Evolutionary conservation across 257 asterid species (phyloP).

Genomic region (Solanum lignicaule): DNA sequence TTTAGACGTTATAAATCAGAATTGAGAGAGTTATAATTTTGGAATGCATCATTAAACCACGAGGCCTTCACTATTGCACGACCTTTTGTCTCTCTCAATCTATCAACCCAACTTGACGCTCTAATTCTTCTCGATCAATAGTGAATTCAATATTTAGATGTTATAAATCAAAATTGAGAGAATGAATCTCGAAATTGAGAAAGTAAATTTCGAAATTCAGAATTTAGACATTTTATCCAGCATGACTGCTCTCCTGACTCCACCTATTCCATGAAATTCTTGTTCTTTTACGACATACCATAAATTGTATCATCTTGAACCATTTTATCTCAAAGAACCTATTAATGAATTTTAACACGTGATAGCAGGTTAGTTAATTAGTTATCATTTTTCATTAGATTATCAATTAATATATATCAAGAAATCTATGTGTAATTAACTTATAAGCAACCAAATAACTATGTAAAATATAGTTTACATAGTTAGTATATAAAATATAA

Average conservation of each 20-base stretch:
- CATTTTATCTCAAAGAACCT: neutral
- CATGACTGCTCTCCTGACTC: neutral
- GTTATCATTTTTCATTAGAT: neutral
- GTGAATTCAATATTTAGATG: neutral
- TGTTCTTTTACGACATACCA: neutral
- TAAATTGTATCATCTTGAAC: neutral
- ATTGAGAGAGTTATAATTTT: neutral
- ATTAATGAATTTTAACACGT: neutral
- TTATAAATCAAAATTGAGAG: too few relatives aligned
- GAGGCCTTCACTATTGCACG: neutral
- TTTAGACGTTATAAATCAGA: neutral
- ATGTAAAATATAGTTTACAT: neutral
- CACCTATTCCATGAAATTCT: neutral
- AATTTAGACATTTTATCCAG: neutral
- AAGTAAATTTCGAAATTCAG: too few relatives aligned
- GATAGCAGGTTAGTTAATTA: neutral
- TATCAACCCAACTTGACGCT: neutral
- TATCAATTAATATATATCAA: neutral
- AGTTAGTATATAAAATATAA: neutral
- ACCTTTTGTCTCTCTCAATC: neutral
- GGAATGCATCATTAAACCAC: neutral
- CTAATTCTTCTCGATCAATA: neutral
- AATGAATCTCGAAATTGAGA: too few relatives aligned
- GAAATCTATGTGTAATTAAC: neutral
- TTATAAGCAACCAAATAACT: neutral